phyloP scores from a whole-genome alignment of 345 rosid genomes.

The Gynandropsis gynandra region DNA sequence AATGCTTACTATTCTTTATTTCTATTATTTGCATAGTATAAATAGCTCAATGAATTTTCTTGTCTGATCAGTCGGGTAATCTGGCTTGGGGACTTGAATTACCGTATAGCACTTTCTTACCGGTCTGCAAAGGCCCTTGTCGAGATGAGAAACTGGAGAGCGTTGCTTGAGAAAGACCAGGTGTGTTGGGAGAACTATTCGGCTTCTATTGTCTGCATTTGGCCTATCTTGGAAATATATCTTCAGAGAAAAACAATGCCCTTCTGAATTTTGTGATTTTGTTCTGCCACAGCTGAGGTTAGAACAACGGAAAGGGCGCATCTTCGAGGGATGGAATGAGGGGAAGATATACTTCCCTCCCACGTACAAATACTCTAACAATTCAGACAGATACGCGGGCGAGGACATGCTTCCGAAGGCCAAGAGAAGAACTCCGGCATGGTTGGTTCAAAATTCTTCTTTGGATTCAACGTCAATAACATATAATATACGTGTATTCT shows the following conservation, averaged over 20 bases:
- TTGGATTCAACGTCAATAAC: too few relatives aligned
- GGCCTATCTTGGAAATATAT: too few relatives aligned
- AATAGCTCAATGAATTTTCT: background rate
- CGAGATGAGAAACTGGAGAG: constrained; percentile 97
- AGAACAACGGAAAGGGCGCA: constrained; percentile 67
- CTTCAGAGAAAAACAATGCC: too few relatives aligned
- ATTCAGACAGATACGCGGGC: constrained; percentile 86
- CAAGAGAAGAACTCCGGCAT: constrained; percentile 96
- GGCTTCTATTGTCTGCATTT: too few relatives aligned
- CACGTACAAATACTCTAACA: constrained; percentile 92
- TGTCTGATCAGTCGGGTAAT: constrained; percentile 57
- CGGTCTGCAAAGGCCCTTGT: constrained; percentile 85
- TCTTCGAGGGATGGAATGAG: constrained; percentile 91
- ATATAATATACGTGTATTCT: too few relatives aligned
- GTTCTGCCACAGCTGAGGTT: constrained; percentile 50
- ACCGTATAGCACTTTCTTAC: constrained; percentile 82
- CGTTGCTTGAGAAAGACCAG: constrained; percentile 90
- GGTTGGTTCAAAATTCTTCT: constrained; percentile 44
- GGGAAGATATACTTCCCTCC: constrained; percentile 95
- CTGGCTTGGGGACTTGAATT: constrained; percentile 98
- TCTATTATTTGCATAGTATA: constrained; percentile 5
- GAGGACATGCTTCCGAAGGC: constrained; percentile 73
- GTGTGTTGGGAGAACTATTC: too few relatives aligned
- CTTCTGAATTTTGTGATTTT: too few relatives aligned
- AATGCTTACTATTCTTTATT: too few relatives aligned